A percentile compares a stretch with the other conserved stretches of the same genome.
Evolutionary conservation across 495 filamentous ascomycete genomes (phyloP).

Genomic region (Glonium stellatum): DNA sequence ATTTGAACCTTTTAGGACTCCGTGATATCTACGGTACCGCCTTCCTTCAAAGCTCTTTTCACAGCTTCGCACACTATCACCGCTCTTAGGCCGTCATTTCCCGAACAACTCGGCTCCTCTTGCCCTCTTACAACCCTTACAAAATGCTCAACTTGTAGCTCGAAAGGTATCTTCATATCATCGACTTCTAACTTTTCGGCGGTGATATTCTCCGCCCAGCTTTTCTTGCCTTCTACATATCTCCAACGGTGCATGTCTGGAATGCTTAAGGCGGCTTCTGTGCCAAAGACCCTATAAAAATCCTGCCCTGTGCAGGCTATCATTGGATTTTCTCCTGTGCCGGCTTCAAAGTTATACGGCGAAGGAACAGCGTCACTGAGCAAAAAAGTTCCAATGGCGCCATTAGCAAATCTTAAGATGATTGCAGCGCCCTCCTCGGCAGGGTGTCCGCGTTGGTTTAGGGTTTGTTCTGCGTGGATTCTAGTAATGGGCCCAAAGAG

Average conservation of each 20-base stretch:
- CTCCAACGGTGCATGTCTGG: slow-evolving; percentile 52
- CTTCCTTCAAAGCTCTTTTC: slow-evolving; percentile 19
- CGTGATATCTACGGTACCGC: slow-evolving; percentile 10
- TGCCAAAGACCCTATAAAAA: slow-evolving; percentile 53
- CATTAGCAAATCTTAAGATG: slow-evolving; percentile 49
- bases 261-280: slow-evolving; percentile 47
- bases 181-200: slow-evolving; percentile 37
- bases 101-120: slow-evolving; percentile 34
- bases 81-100: slow-evolving; percentile 27
- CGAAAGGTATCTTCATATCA: slow-evolving; percentile 39
- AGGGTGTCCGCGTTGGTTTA: slow-evolving; percentile 40
- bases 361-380: slow-evolving; percentile 47
- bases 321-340: slow-evolving; percentile 53
- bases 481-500: slow-evolving; percentile 49
- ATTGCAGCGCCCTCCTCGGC: slow-evolving; percentile 54
- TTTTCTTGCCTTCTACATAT: slow-evolving; percentile 34
- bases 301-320: slow-evolving; percentile 42
- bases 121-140: slow-evolving; percentile 45
- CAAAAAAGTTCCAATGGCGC: slow-evolving; percentile 53
- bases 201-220: slow-evolving; percentile 34
- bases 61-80: slow-evolving; percentile 32
- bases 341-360: slow-evolving; percentile 50
- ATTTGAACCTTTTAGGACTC: no score
- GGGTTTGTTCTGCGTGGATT: slow-evolving; percentile 46
- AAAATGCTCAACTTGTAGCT: slow-evolving; percentile 51